phyloP scores from a whole-genome alignment of 2,329 filamentous ascomycete species.

The Arachnomyces sp. region DNA sequence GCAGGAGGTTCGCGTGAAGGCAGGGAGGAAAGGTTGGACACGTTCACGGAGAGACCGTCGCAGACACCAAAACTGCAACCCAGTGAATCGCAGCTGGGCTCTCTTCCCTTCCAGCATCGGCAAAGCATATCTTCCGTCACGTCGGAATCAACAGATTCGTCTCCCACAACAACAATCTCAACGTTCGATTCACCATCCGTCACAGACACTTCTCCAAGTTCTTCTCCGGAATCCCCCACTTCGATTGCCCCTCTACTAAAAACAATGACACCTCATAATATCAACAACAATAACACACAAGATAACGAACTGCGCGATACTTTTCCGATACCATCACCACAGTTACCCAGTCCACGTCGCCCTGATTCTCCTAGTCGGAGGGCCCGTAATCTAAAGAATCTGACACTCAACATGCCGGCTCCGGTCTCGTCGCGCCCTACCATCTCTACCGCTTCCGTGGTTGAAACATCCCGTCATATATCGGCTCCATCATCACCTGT shows the following conservation, averaged over 20 bases:
- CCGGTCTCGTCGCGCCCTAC: constrained; percentile 38
- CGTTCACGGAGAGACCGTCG: constrained; percentile 22
- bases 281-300: constrained; percentile 19
- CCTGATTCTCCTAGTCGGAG: constrained; percentile 29
- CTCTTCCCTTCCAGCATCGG: constrained; percentile 29
- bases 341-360: constrained; percentile 30
- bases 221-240: constrained; percentile 83
- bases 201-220: constrained; percentile 83
- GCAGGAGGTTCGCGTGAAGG: constrained; percentile 24
- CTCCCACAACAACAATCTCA: constrained; percentile 86
- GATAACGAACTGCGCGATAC: constrained; percentile 17
- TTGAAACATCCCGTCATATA: constrained; percentile 35
- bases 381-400: constrained; percentile 56
- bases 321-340: constrained; percentile 19
- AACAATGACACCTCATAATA: constrained; percentile 25
- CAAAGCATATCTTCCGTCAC: constrained; percentile 37
- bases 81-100: constrained; percentile 4
- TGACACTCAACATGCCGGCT: constrained; percentile 53
- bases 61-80: constrained; percentile 15
- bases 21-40: constrained; percentile 20
- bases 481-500: constrained; percentile 52
- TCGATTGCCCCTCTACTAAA: constrained; percentile 57
- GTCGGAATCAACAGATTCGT: constrained; percentile 87
- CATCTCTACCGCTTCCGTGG: constrained; percentile 42
- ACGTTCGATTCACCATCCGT: constrained; percentile 86